Conservation (phyloP, 1,284 basidiomycete species). For the Crepidotus sp. region DNA sequence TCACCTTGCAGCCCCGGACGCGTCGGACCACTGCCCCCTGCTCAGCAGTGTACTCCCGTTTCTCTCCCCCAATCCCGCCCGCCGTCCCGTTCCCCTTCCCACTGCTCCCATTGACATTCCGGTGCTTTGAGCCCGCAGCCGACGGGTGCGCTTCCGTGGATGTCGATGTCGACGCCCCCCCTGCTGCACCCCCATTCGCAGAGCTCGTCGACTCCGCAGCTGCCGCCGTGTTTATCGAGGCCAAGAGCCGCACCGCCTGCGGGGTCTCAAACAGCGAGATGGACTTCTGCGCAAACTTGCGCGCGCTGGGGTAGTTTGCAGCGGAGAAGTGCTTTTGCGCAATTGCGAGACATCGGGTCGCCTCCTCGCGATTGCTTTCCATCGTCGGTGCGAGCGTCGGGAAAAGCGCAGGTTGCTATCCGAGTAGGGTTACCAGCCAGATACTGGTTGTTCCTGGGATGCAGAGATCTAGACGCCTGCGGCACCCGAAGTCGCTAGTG, state of each 20-base stretch:
- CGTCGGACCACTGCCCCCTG: constrained; percentile 83
- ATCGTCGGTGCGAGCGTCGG: constrained; percentile 30
- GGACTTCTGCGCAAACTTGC: constrained; percentile 89
- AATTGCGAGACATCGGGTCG: constrained; percentile 69
- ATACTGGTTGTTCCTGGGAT: background rate
- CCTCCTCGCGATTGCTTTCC: constrained; percentile 90
- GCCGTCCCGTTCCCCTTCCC: constrained; percentile 38
- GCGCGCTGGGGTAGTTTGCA: constrained; percentile 69
- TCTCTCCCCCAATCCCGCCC: constrained; percentile 52
- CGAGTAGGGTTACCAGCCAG: background rate
- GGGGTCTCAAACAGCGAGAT: constrained; percentile 77
- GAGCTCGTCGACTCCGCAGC: constrained; percentile 28
- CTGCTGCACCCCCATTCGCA: constrained; percentile 20
- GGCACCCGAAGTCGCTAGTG: background rate
- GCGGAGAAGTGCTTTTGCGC: constrained; percentile 66
- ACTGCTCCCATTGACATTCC: constrained; percentile 28
- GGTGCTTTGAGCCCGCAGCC: constrained; percentile 52
- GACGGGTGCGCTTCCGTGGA: constrained; percentile 62
- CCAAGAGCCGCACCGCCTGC: constrained; percentile 65
- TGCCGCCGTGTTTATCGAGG: constrained; percentile 49
- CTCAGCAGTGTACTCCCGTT: constrained; percentile 82
- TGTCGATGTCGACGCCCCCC: constrained; percentile 29
- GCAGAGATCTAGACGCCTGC: too few relatives aligned
- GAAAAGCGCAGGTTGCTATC: background rate
- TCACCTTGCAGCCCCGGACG: constrained; percentile 77